phyloP scores from a whole-genome alignment of 345 rosid genomes.

The Gossypium bickii region DNA sequence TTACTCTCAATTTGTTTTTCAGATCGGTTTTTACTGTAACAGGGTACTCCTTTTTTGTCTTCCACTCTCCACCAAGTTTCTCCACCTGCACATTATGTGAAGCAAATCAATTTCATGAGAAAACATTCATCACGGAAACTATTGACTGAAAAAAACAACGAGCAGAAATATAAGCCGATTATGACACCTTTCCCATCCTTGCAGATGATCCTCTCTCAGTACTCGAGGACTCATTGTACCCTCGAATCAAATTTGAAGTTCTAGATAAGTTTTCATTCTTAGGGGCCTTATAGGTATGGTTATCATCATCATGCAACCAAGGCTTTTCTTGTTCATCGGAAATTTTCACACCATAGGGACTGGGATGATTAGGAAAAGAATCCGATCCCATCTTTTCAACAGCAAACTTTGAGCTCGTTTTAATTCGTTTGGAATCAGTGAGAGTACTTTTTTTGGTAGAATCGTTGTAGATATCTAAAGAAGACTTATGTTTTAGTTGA shows the following conservation, averaged over 20 bases:
- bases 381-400: slow-evolving; percentile 44
- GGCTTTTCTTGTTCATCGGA: slow-evolving; percentile 30
- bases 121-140: background rate
- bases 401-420: slow-evolving; percentile 39
- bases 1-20: slow-evolving; percentile 41
- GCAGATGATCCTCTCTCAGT: slow-evolving; percentile 38
- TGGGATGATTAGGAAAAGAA: slow-evolving; percentile 33
- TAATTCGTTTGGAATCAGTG: slow-evolving; percentile 29
- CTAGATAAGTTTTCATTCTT: slow-evolving; percentile 36
- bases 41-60: slow-evolving; percentile 30
- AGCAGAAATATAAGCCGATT: background rate
- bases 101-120: slow-evolving; percentile 5
- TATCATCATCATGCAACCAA: slow-evolving; percentile 31
- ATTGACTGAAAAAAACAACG: background rate
- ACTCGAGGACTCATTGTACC: slow-evolving; percentile 35
- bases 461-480: slow-evolving; percentile 36
- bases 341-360: slow-evolving; percentile 26
- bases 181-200: slow-evolving; percentile 41
- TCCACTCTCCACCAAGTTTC: slow-evolving; percentile 37
- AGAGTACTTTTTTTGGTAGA: slow-evolving; percentile 37
- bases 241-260: slow-evolving; percentile 38
- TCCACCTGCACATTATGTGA: slow-evolving; percentile 35
- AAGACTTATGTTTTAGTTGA: slow-evolving; percentile 39
- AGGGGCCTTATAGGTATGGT: slow-evolving; percentile 27
- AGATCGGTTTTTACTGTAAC: slow-evolving; percentile 26